These are phyloP conservation scores for Trifolium repens DNA, from an alignment of 306 rosid genomes.

Conservation along the genomic window DNA sequence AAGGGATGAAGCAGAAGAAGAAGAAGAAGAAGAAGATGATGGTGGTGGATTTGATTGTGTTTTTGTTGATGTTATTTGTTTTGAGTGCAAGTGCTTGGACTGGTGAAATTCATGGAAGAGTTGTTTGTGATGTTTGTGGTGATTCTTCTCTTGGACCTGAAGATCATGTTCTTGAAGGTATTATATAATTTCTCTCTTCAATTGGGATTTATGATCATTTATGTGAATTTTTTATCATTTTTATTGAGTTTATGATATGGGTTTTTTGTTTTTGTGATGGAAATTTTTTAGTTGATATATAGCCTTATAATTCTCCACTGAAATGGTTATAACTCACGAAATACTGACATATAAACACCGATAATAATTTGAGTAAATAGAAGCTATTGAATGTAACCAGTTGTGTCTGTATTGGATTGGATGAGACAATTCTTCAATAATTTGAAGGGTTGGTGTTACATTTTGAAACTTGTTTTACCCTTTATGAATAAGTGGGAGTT, in stretches of 20 bases:
- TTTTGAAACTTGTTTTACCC: not conserved
- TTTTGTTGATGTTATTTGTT: conserved; percentile 40
- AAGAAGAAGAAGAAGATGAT: no score
- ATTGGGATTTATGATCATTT: conserved; percentile 13
- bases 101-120: conserved; percentile 95
- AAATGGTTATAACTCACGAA: no score
- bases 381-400: not conserved
- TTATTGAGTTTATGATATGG: conserved; percentile 11
- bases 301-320: no score
- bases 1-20: conserved; percentile 43
- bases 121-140: conserved; percentile 87
- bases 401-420: not conserved
- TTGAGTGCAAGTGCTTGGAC: conserved; percentile 76
- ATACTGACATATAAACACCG: no score
- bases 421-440: not conserved
- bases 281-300: conserved; percentile 12
- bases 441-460: not conserved
- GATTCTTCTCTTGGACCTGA: conserved; percentile 94
- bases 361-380: not conserved
- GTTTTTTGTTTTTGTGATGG: not conserved
- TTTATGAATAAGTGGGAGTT: not conserved
- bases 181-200: not conserved
- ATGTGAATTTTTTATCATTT: not conserved
- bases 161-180: conserved; percentile 89
- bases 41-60: conserved; percentile 50